Evolutionary conservation across 176 grass and related monocot species (phyloP), one percentile per base, ranked within the genome.

Genomic region (Phragmites australis): DNA sequence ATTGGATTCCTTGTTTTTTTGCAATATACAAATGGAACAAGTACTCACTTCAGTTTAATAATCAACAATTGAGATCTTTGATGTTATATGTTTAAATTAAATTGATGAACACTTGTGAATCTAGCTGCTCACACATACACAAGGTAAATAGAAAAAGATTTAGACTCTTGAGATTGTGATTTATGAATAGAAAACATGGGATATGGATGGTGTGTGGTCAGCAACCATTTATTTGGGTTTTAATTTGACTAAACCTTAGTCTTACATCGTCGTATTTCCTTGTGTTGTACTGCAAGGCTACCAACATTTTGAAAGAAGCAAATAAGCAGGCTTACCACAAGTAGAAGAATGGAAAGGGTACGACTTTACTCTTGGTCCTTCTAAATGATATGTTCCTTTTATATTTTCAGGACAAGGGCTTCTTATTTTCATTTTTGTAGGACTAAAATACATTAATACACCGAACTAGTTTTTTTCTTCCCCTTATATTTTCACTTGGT

Each of bases 291-390:
- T 43, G 19, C 45, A 72, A 71, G 57, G 25, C 55, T 62, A 32
- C 48, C 34, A 85, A 29, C 51, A 29, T n/a, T n/a, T n/a, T n/a
- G n/a, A n/a, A n/a, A n/a, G n/a, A n/a, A n/a, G n/a, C n/a, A n/a
- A n/a, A n/a, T n/a, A n/a, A n/a, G n/a, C n/a, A n/a, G n/a, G n/a
- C n/a, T n/a, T n/a, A n/a, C n/a, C n/a, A n/a, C 90, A 93, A 67
- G 89, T 89, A 53, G 76, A 93, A 57, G 93, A 93, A 76, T 97
- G 93, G 93, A 97, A 93, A 83, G 83, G 50, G 93, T 97, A 84
- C 73, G 42, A 0, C 1, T 74, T 74, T 85, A 43, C 40, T 70
- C 46, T 66, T 58, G 22, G 30, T 37, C 25, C 41, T 65, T 72
- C 13, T 60, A 62, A 62, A 52, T 45, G 12, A 14, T n/a, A 0